Evolutionary conservation across 2,329 filamentous ascomycete species (phyloP).

Genomic region (Golovinomyces cichoracearum): DNA sequence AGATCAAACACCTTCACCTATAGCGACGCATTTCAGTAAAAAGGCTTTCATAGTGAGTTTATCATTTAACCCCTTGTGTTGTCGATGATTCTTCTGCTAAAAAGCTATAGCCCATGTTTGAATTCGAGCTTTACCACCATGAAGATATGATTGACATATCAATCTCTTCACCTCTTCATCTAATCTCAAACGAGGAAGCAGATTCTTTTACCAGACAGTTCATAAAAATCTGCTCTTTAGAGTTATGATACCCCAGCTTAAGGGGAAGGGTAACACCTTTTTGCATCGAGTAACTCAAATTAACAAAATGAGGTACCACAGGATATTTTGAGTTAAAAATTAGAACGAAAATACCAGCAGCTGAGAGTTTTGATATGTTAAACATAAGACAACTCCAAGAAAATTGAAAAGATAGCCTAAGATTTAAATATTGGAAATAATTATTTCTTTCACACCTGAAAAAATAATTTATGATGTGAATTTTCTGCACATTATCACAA

Average conservation of each 20-base stretch:
- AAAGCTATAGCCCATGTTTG: constrained; percentile 10
- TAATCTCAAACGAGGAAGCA: constrained; percentile 8
- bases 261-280: neutral
- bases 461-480: no score
- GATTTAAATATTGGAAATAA: no score
- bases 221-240: neutral
- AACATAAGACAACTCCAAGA: no score
- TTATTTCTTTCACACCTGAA: no score
- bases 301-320: no score
- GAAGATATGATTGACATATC: constrained; percentile 11
- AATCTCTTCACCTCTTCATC: constrained; percentile 10
- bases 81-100: neutral
- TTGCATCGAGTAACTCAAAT: no score
- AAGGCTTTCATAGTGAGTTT: constrained; percentile 10
- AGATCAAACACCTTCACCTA: neutral
- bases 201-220: constrained; percentile 8
- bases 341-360: no score
- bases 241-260: no score
- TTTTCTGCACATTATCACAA: no score
- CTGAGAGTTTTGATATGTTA: no score
- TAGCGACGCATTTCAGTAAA: neutral
- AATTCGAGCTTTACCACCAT: constrained; percentile 13
- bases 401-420: no score
- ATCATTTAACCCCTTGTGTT: neutral
- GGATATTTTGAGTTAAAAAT: no score